These are phyloP conservation scores for Myochromella boudieri DNA, from an alignment of 768 basidiomycete species.

Conservation along the genomic window DNA sequence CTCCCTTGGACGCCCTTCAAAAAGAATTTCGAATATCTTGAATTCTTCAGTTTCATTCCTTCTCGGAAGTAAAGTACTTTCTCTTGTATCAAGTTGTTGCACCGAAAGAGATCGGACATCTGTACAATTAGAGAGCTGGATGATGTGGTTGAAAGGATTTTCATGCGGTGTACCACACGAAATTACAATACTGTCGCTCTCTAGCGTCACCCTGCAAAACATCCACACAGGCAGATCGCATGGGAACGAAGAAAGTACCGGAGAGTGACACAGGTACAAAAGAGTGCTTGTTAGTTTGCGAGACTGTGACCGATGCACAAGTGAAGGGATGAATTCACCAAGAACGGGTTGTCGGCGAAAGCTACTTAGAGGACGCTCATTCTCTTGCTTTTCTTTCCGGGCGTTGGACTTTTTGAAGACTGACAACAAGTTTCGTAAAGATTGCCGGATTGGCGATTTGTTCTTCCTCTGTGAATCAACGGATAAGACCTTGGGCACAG, in stretches of 20 bases:
- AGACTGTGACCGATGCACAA: conserved; percentile 12
- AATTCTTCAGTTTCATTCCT: conserved; percentile 37
- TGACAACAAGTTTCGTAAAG: conserved; percentile 61
- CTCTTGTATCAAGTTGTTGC: conserved; percentile 41
- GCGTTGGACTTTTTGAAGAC: conserved; percentile 52
- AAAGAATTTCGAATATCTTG: conserved; percentile 65
- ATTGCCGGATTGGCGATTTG: conserved; percentile 63
- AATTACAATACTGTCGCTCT: conserved; percentile 39
- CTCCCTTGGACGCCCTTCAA: conserved; percentile 51
- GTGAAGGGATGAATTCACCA: conserved; percentile 7
- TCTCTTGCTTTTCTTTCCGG: conserved; percentile 22
- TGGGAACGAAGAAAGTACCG: conserved; percentile 17
- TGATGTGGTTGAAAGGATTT: conserved; percentile 34
- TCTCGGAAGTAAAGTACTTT: conserved; percentile 40
- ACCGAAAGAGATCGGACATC: conserved; percentile 62
- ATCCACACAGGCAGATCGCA: conserved; percentile 46
- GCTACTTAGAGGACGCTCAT: conserved; percentile 14
- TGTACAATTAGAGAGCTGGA: conserved; percentile 52
- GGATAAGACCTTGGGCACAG: conserved; percentile 18
- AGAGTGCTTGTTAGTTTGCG: conserved; percentile 35
- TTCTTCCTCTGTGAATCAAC: conserved; percentile 30
- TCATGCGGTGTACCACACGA: conserved; percentile 43
- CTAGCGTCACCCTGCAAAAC: conserved; percentile 39
- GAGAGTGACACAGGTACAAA: conserved; percentile 44
- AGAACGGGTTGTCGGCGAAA: conserved; percentile 18